These are phyloP conservation scores for Pseudocercospora fijiensis DNA, from an alignment of 2,329 filamentous ascomycete species.

Conservation along the genomic window DNA sequence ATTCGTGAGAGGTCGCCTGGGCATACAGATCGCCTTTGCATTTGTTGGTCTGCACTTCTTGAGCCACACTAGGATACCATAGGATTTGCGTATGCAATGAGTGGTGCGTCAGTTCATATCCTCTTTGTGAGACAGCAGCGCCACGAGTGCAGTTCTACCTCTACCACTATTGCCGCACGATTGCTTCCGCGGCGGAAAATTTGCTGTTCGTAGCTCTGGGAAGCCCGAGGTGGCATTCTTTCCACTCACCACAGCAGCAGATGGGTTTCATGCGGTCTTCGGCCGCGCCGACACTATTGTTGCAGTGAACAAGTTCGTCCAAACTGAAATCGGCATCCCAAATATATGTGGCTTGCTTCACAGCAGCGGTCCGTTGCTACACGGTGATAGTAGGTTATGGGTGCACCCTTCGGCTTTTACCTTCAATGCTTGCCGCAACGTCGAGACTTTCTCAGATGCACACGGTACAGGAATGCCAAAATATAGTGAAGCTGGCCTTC, in stretches of 20 bases:
- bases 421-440: not conserved
- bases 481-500: not conserved
- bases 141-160: not conserved
- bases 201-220: not conserved
- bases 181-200: not conserved
- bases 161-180: not conserved
- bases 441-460: not conserved
- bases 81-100: not conserved
- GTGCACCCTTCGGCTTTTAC: not conserved
- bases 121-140: not conserved
- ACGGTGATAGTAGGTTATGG: not conserved
- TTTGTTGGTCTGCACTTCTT: not conserved
- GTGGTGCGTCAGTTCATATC: not conserved
- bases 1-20: not conserved
- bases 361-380: not conserved
- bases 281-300: not conserved
- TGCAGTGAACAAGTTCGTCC: not conserved
- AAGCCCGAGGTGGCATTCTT: not conserved
- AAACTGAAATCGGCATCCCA: not conserved
- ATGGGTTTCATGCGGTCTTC: not conserved
- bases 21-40: not conserved
- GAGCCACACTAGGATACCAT: not conserved
- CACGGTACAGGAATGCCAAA: too few species aligned
- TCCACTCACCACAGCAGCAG: not conserved
- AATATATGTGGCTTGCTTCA: not conserved